These are phyloP conservation scores for Kodamaea arcana DNA, from an alignment of 1,139 yeast species.

Conservation along the genomic window DNA sequence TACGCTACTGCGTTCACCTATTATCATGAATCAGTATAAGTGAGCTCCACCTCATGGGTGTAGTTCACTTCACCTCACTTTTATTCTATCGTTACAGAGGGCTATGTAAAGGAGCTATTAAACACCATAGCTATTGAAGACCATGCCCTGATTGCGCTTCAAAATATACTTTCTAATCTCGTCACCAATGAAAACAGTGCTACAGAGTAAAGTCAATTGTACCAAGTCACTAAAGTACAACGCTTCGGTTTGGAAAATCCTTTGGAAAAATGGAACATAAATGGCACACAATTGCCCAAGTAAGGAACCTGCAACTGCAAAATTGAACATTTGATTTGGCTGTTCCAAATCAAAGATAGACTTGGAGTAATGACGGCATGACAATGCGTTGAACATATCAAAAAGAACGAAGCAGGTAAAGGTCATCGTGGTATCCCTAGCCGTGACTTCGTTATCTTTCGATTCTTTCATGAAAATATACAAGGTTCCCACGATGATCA, in stretches of 20 bases:
- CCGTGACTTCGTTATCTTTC: slow-evolving; percentile 75
- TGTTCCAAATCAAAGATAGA: slow-evolving; percentile 79
- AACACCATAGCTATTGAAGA: slow-evolving; percentile 9
- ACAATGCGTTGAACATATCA: slow-evolving; percentile 92
- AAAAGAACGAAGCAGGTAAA: slow-evolving; percentile 92
- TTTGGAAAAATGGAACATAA: slow-evolving; percentile 87
- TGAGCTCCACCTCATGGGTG: too few species aligned
- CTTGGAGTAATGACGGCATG: slow-evolving; percentile 85
- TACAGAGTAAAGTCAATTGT: slow-evolving; percentile 59
- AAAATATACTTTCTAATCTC: slow-evolving; percentile 61
- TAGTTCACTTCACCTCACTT: too few species aligned
- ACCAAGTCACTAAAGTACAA: slow-evolving; percentile 63
- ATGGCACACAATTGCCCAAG: slow-evolving; percentile 92
- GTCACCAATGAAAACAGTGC: slow-evolving; percentile 81
- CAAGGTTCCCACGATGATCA: slow-evolving; percentile 76
- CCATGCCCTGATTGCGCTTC: slow-evolving; percentile 8
- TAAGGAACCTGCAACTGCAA: slow-evolving; percentile 86
- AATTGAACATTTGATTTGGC: slow-evolving; percentile 82
- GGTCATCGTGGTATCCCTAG: slow-evolving; percentile 98
- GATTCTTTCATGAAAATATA: slow-evolving; percentile 81
- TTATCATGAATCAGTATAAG: too few species aligned
- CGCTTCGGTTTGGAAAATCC: slow-evolving; percentile 91
- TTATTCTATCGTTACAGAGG: slow-evolving; percentile 3
- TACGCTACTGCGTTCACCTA: too few species aligned
- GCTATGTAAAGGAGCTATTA: slow-evolving; percentile 3